phyloP scores from a whole-genome alignment of 345 rosid species.

The Mallotus nudiflorus region DNA sequence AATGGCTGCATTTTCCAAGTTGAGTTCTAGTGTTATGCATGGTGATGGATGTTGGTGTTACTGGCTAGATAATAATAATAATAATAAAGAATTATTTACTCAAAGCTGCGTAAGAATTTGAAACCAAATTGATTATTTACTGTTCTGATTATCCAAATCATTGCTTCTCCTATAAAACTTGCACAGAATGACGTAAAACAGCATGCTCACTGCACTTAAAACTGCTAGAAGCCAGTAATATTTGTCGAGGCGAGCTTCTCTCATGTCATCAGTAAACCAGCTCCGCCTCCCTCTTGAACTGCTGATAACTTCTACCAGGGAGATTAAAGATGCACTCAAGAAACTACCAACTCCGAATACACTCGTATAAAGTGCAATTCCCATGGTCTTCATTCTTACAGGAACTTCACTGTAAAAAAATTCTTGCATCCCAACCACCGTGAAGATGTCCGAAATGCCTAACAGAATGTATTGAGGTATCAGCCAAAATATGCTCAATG shows the following conservation, averaged over 20 bases:
- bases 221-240: constrained; percentile 77
- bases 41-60: too few relatives aligned
- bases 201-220: constrained; percentile 57
- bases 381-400: constrained; percentile 81
- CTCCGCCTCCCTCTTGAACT: constrained; percentile 40
- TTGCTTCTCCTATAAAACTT: constrained; percentile 42
- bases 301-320: constrained; percentile 51
- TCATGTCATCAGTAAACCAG: constrained; percentile 96
- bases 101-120: neutral
- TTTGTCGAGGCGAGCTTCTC: constrained; percentile 67
- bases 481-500: constrained; percentile 75
- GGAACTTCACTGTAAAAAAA: constrained; percentile 93
- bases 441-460: constrained; percentile 87
- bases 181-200: constrained; percentile 58
- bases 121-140: neutral
- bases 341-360: constrained; percentile 97
- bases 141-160: constrained; percentile 29
- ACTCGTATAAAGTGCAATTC: constrained; percentile 81
- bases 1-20: too few relatives aligned
- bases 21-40: too few relatives aligned
- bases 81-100: too few relatives aligned
- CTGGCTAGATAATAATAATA: too few relatives aligned
- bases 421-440: constrained; percentile 98
- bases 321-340: constrained; percentile 68
- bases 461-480: constrained; percentile 82